phyloP scores from a whole-genome alignment of 2,329 filamentous ascomycete species.

The Colletotrichum lupini region DNA sequence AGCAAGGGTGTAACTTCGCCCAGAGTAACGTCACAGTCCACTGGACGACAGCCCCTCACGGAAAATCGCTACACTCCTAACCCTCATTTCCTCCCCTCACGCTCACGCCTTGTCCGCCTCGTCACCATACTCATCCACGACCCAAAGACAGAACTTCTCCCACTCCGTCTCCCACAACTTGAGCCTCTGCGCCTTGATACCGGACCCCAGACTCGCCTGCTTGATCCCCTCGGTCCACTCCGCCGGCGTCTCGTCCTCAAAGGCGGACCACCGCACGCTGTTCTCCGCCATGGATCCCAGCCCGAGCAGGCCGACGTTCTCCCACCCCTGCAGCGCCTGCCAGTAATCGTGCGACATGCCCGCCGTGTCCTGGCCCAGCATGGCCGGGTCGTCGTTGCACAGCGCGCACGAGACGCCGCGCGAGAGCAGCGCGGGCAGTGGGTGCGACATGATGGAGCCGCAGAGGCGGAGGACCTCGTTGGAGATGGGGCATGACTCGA shows the following conservation, averaged over 20 bases:
- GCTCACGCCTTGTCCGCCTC: constrained; percentile 61
- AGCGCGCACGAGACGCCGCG: constrained; percentile 81
- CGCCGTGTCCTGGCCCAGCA: constrained; percentile 79
- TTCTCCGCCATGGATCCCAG: constrained; percentile 86
- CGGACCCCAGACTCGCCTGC: constrained; percentile 74
- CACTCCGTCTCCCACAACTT: constrained; percentile 80
- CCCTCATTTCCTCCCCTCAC: neutral
- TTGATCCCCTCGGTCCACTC: constrained; percentile 77
- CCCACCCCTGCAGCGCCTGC: constrained; percentile 85
- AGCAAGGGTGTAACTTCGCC: neutral
- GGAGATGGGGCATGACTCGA: constrained; percentile 85
- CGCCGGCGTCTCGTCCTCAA: constrained; percentile 75
- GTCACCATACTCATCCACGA: constrained; percentile 75
- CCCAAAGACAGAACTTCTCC: constrained; percentile 86
- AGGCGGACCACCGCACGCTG: constrained; percentile 83
- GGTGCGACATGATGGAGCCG: constrained; percentile 76
- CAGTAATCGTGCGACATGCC: constrained; percentile 90
- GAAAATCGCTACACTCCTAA: neutral
- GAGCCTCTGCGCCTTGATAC: constrained; percentile 74
- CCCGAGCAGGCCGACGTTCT: constrained; percentile 83
- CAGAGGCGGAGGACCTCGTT: constrained; percentile 83
- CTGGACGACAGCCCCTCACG: neutral
- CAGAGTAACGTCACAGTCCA: neutral
- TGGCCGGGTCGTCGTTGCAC: constrained; percentile 84
- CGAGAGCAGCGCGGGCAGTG: constrained; percentile 80